Percentiles rank a stretch among this genome's conserved stretches.
phyloP scores from a whole-genome alignment of 1,284 basidiomycete genomes.

The Cutaneotrichosporon arboriforme region DNA sequence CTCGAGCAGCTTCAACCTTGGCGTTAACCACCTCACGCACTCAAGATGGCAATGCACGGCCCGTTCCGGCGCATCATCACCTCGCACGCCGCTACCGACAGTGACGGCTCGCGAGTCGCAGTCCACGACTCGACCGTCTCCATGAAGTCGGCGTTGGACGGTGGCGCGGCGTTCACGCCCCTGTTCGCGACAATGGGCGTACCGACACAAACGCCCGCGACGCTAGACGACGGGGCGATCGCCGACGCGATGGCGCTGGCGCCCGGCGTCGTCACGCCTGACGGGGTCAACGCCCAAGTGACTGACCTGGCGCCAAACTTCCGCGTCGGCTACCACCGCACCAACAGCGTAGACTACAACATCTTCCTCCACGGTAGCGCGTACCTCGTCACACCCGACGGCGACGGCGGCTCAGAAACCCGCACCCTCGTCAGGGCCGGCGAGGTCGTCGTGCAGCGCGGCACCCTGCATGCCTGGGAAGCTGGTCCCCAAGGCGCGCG shows the following conservation, averaged over 20 bases:
- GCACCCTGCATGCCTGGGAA: slow-evolving; percentile 46
- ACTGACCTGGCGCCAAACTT: slow-evolving; percentile 38
- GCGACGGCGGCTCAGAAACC: slow-evolving; percentile 15
- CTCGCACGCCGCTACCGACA: slow-evolving; percentile 25
- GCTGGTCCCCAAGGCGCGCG: slow-evolving; percentile 40
- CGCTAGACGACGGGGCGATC: slow-evolving; percentile 20
- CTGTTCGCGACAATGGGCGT: slow-evolving; percentile 31
- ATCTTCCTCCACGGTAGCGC: slow-evolving; percentile 34
- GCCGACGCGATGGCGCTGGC: slow-evolving; percentile 15
- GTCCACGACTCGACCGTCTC: slow-evolving; percentile 22
- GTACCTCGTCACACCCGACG: slow-evolving; percentile 31
- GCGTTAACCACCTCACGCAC: not conserved
- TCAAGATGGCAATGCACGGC: not conserved
- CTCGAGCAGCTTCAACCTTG: too few species aligned
- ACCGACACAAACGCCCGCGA: slow-evolving; percentile 24
- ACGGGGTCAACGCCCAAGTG: slow-evolving; percentile 39
- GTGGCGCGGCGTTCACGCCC: slow-evolving; percentile 26
- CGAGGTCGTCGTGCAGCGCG: slow-evolving; percentile 43
- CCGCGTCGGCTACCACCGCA: slow-evolving; percentile 37
- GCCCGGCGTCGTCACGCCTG: slow-evolving; percentile 27
- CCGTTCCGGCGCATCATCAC: slow-evolving; percentile 38
- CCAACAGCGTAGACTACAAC: slow-evolving; percentile 42
- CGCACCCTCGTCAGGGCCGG: slow-evolving; percentile 35
- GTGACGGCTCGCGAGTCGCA: slow-evolving; percentile 23
- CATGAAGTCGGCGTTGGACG: slow-evolving; percentile 22